Percentiles rank a stretch among this genome's conserved stretches.
Evolutionary conservation across 768 basidiomycete genomes (phyloP).

Genomic region (Collybia mongolica): DNA sequence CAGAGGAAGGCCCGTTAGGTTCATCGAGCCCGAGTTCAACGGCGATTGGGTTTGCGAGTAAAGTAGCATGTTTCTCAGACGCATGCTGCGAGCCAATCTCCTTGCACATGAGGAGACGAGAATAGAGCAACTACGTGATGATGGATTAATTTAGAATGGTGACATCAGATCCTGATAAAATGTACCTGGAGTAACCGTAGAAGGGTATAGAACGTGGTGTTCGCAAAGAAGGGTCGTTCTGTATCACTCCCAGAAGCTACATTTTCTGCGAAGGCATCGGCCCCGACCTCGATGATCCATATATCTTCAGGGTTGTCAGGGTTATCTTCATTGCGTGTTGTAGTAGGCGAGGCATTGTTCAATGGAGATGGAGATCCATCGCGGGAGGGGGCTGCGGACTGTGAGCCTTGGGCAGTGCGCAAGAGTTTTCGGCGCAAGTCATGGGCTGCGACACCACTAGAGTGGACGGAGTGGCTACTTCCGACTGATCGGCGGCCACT

Average conservation of each 20-base stretch:
- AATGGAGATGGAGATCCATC: constrained; percentile 34
- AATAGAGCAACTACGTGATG: constrained; percentile 73
- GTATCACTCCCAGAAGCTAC: constrained; percentile 23
- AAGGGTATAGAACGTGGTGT: constrained; percentile 90
- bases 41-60: constrained; percentile 78
- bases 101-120: constrained; percentile 84
- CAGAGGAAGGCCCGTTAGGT: constrained; percentile 68
- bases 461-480: constrained; percentile 36
- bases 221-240: constrained; percentile 77
- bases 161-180: constrained; percentile 15
- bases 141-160: constrained; percentile 8
- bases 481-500: constrained; percentile 48
- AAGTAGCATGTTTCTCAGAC: constrained; percentile 59
- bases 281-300: constrained; percentile 58
- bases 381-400: constrained; percentile 40
- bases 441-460: constrained; percentile 51
- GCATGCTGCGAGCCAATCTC: constrained; percentile 73
- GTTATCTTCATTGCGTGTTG: constrained; percentile 26
- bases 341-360: constrained; percentile 30
- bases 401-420: constrained; percentile 56
- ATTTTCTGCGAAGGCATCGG: constrained; percentile 22
- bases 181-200: constrained; percentile 85
- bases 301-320: constrained; percentile 39
- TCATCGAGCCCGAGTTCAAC: constrained; percentile 86
- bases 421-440: constrained; percentile 82